A percentile compares a stretch with the other conserved stretches of the same genome.
Conservation (phyloP, 2,329 filamentous ascomycete genomes). For the Hypoxylon sp. region DNA sequence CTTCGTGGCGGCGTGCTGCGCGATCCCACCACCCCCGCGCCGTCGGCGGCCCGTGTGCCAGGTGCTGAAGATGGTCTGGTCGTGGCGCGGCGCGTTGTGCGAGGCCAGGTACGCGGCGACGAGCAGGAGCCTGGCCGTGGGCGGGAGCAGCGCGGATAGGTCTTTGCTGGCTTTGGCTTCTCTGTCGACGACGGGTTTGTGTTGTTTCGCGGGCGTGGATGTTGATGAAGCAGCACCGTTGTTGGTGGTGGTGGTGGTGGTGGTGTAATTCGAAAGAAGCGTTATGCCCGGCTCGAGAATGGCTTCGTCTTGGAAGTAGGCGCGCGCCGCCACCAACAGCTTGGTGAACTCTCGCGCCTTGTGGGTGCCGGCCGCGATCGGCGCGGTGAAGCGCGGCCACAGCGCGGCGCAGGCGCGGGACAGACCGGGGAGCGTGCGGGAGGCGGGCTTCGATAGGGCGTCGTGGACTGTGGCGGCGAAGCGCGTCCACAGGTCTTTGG, state of each 20-base stretch:
- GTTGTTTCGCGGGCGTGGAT: neutral
- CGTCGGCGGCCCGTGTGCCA: slow-evolving; percentile 64
- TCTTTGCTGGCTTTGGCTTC: slow-evolving; percentile 46
- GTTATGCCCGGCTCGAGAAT: slow-evolving; percentile 71
- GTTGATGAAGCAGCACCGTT: slow-evolving; percentile 26
- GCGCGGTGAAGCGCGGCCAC: slow-evolving; percentile 86
- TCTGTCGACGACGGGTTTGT: neutral
- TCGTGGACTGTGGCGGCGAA: slow-evolving; percentile 90
- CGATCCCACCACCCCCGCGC: slow-evolving; percentile 55
- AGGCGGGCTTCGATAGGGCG: slow-evolving; percentile 80
- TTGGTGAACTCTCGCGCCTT: slow-evolving; percentile 83
- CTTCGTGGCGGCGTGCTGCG: slow-evolving; percentile 10
- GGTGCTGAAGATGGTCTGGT: slow-evolving; percentile 79
- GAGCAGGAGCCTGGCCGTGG: slow-evolving; percentile 76
- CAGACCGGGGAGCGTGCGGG: slow-evolving; percentile 80
- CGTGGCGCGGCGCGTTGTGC: slow-evolving; percentile 79
- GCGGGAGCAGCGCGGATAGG: slow-evolving; percentile 69
- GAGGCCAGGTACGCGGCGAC: slow-evolving; percentile 82
- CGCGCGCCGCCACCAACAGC: slow-evolving; percentile 75
- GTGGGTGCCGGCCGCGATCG: slow-evolving; percentile 77
- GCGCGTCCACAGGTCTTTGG: slow-evolving; percentile 76
- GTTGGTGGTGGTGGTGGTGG: slow-evolving; percentile 29
- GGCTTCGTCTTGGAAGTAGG: slow-evolving; percentile 77
- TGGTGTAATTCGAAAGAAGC: slow-evolving; percentile 21
- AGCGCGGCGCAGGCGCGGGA: slow-evolving; percentile 73